phyloP scores from a whole-genome alignment of 2,329 filamentous ascomycete species.

The Colletotrichum liaoningense region DNA sequence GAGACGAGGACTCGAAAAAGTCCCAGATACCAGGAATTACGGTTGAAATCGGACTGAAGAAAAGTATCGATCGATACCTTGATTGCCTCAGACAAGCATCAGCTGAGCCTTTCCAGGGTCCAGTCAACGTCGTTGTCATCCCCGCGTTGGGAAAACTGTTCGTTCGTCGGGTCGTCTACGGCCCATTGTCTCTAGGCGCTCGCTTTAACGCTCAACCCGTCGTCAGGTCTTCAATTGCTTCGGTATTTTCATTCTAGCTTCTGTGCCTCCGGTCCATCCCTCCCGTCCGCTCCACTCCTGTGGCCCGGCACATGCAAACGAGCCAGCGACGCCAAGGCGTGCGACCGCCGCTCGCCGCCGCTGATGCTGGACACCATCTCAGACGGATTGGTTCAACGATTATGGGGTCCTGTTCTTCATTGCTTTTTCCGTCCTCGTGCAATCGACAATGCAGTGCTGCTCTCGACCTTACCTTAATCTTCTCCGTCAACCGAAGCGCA shows the following conservation, averaged over 20 bases:
- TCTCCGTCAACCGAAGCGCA: constrained; percentile 7
- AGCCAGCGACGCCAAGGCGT: constrained; percentile 19
- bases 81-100: background rate
- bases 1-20: background rate
- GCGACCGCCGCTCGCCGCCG: constrained; percentile 18
- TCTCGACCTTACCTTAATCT: background rate
- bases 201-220: background rate
- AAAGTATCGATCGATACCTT: background rate
- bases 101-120: constrained; percentile 14
- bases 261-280: constrained; percentile 34
- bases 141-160: constrained; percentile 19
- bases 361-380: constrained; percentile 17
- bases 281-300: constrained; percentile 31
- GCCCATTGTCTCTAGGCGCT: background rate
- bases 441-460: background rate
- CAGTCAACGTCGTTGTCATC: constrained; percentile 5
- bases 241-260: constrained; percentile 23
- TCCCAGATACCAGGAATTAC: background rate
- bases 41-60: background rate
- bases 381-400: background rate
- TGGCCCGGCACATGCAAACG: constrained; percentile 31
- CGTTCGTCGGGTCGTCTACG: background rate
- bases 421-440: background rate
- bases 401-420: background rate
- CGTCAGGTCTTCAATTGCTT: constrained; percentile 19